These are phyloP conservation scores for Clavariopsis aquatica DNA, from an alignment of 495 filamentous ascomycete species.

Conservation along the genomic window DNA sequence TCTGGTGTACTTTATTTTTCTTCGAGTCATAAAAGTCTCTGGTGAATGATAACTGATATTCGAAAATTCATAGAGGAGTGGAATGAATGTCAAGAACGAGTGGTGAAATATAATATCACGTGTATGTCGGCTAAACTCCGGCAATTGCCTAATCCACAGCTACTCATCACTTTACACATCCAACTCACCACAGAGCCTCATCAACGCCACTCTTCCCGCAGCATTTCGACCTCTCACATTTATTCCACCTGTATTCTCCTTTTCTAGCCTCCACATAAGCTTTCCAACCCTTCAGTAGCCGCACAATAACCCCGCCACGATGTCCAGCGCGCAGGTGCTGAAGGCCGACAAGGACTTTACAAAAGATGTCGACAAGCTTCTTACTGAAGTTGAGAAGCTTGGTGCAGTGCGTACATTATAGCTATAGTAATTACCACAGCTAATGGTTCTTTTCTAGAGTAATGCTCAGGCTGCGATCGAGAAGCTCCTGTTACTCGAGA, in stretches of 20 bases:
- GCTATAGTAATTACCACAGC: not conserved
- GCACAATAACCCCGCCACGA: conserved; percentile 40
- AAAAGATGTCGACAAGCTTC: conserved; percentile 86
- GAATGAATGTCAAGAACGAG: not conserved
- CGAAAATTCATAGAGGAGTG: not conserved
- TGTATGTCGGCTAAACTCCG: not conserved
- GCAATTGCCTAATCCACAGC: conserved; percentile 3
- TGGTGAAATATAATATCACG: not conserved
- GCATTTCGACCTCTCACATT: not conserved
- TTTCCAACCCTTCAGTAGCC: not conserved
- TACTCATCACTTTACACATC: conserved; percentile 8
- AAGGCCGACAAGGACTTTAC: conserved; percentile 77
- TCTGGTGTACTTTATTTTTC: too few species aligned
- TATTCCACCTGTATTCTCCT: not conserved
- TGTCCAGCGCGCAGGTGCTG: conserved; percentile 61
- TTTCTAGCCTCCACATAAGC: not conserved
- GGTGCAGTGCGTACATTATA: conserved; percentile 64
- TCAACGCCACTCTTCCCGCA: conserved; percentile 9
- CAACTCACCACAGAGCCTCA: conserved; percentile 19
- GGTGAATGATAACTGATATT: too few species aligned
- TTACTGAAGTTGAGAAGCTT: conserved; percentile 84
- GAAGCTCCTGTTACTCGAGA: conserved; percentile 87
- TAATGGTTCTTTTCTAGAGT: conserved; percentile 52
- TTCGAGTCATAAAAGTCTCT: too few species aligned
- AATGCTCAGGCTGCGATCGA: conserved; percentile 85